These are phyloP conservation scores for Cercospora nicotianae DNA, from an alignment of 2,329 filamentous ascomycete species.

Conservation along the genomic window DNA sequence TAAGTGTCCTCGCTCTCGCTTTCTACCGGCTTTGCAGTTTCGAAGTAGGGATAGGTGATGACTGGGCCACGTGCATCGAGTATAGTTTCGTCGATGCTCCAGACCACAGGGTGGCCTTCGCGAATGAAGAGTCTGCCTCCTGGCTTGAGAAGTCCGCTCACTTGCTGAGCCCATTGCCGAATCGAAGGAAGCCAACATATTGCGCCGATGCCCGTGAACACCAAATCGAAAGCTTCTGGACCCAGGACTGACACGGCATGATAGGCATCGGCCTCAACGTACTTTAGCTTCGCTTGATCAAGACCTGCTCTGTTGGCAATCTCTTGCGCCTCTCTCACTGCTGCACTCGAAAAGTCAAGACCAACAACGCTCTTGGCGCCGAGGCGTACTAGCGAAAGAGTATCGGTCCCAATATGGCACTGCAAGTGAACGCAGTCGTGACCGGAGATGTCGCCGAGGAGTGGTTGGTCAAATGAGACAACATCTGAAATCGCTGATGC, in stretches of 20 bases:
- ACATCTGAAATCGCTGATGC: slow-evolving; percentile 22
- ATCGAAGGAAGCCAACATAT: slow-evolving; percentile 28
- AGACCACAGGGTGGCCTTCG: slow-evolving; percentile 27
- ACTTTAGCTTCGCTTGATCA: slow-evolving; percentile 18
- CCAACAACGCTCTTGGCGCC: slow-evolving; percentile 25
- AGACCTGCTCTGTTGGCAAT: slow-evolving; percentile 18
- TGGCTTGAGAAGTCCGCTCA: slow-evolving; percentile 17
- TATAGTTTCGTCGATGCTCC: slow-evolving; percentile 19
- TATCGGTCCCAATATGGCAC: slow-evolving; percentile 31
- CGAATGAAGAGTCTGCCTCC: slow-evolving; percentile 27
- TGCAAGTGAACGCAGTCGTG: slow-evolving; percentile 26
- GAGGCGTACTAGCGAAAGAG: slow-evolving; percentile 27
- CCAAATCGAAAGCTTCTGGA: slow-evolving; percentile 22
- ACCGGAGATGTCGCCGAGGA: slow-evolving; percentile 15
- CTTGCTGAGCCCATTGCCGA: slow-evolving; percentile 21
- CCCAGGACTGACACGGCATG: slow-evolving; percentile 14
- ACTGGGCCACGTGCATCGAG: slow-evolving; percentile 3
- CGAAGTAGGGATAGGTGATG: slow-evolving; percentile 27
- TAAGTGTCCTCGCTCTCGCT: slow-evolving; percentile 19
- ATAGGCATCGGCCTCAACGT: slow-evolving; percentile 24
- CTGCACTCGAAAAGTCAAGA: slow-evolving; percentile 26
- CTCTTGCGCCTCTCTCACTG: slow-evolving; percentile 18
- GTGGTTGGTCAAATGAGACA: slow-evolving; percentile 25
- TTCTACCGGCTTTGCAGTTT: slow-evolving; percentile 17
- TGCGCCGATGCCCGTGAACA: slow-evolving; percentile 28